Percentiles rank a stretch among this genome's conserved stretches.
These are phyloP conservation scores for Litchi chinensis DNA, from an alignment of 345 rosid species.

Conservation along the genomic window DNA sequence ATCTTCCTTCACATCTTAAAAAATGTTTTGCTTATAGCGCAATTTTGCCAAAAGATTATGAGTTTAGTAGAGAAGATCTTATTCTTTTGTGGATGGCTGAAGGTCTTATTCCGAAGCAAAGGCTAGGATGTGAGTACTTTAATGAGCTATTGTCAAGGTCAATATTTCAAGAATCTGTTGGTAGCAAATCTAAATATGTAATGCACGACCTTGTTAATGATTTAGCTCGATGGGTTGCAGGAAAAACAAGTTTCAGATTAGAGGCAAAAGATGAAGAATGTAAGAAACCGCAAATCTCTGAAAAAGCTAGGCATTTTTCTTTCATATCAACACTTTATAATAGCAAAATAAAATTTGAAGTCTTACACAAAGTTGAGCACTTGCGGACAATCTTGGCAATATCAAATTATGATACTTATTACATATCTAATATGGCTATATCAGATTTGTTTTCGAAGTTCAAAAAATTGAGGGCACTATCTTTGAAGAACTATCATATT, in stretches of 20 bases:
- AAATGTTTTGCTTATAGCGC: constrained; percentile 12
- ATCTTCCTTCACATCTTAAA: too few species aligned
- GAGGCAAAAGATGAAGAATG: too few species aligned
- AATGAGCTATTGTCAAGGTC: not conserved
- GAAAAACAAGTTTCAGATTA: too few species aligned
- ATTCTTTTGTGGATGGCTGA: constrained; percentile 16
- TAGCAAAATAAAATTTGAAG: not conserved
- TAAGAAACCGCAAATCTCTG: too few species aligned
- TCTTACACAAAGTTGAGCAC: not conserved
- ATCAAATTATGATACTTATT: not conserved
- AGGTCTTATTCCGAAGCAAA: not conserved
- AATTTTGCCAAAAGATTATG: constrained; percentile 12
- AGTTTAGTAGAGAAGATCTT: constrained; percentile 6
- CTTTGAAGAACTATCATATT: too few species aligned
- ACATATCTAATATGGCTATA: not conserved
- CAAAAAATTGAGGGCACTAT: not conserved
- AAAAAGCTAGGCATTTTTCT: too few species aligned
- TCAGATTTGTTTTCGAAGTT: too few species aligned
- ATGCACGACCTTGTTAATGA: not conserved
- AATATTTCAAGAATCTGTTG: not conserved
- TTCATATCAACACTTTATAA: not conserved
- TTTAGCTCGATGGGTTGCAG: not conserved
- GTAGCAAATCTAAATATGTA: not conserved
- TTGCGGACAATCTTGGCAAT: constrained; percentile 6
- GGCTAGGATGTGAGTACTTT: constrained; percentile 2